Evolutionary conservation across 257 asterid species (phyloP).

Genomic region (Ehretia macrophylla): DNA sequence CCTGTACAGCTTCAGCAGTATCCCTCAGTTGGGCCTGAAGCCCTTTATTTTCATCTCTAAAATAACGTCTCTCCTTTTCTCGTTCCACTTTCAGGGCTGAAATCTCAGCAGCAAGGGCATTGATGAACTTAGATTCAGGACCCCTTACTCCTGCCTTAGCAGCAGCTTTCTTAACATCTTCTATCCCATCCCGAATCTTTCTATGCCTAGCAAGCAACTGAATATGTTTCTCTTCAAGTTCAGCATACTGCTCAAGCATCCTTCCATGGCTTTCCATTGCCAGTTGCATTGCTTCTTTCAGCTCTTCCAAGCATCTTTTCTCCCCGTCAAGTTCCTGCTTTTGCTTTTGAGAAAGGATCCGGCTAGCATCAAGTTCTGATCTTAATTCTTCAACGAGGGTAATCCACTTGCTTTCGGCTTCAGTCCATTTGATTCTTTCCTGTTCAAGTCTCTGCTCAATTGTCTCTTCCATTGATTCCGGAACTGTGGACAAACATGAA

Average conservation of each 20-base stretch:
- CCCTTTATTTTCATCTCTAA: slow-evolving; percentile 80
- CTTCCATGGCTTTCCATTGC: slow-evolving; percentile 99
- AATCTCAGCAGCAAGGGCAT: slow-evolving; percentile 83
- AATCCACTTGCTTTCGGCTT: slow-evolving; percentile 88
- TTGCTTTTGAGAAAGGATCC: slow-evolving; percentile 48
- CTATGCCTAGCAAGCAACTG: slow-evolving; percentile 79
- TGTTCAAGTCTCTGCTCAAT: slow-evolving; percentile 60
- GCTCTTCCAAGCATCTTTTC: slow-evolving; percentile 85
- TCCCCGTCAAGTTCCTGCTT: slow-evolving; percentile 76
- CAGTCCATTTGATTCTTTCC: slow-evolving; percentile 82
- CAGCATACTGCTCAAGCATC: slow-evolving; percentile 97
- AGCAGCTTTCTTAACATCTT: slow-evolving; percentile 94
- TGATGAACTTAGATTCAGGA: slow-evolving; percentile 83
- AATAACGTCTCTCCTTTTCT: slow-evolving; percentile 78
- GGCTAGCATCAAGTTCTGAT: slow-evolving; percentile 60
- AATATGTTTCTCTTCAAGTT: slow-evolving; percentile 91
- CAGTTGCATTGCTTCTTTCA: slow-evolving; percentile 96
- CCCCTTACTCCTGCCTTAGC: slow-evolving; percentile 93
- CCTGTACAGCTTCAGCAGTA: slow-evolving; percentile 99
- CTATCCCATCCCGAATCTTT: slow-evolving; percentile 75
- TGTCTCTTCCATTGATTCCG: slow-evolving; percentile 44
- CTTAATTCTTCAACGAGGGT: slow-evolving; percentile 78
- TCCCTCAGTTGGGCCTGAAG: slow-evolving; percentile 95
- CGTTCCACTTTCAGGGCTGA: slow-evolving; percentile 77
- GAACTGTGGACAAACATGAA: slow-evolving; percentile 34